phyloP scores from a whole-genome alignment of 2,329 filamentous ascomycete species.

The Zasmidium citrigriseum region DNA sequence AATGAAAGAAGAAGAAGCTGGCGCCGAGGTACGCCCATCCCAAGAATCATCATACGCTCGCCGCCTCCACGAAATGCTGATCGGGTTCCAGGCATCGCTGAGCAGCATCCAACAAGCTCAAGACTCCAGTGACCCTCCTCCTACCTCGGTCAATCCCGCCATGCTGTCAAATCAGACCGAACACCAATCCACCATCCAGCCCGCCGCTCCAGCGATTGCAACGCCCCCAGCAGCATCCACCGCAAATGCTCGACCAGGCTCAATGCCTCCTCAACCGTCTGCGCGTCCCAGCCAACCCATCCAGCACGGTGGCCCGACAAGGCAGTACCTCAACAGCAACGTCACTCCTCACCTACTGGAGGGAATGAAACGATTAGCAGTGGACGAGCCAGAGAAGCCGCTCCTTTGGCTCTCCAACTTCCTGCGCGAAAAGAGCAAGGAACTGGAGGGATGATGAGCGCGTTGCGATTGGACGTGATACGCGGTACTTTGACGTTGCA shows the following conservation, averaged over 20 bases:
- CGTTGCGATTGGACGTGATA: neutral
- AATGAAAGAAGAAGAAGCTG: slow-evolving; percentile 38
- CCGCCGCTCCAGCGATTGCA: slow-evolving; percentile 18
- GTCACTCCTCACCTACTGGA: slow-evolving; percentile 54
- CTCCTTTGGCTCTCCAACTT: slow-evolving; percentile 52
- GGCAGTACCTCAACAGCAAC: slow-evolving; percentile 52
- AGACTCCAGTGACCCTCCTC: slow-evolving; percentile 27
- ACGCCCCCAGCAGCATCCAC: slow-evolving; percentile 26
- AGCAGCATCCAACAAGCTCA: slow-evolving; percentile 20
- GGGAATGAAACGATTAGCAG: slow-evolving; percentile 53
- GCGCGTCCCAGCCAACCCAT: slow-evolving; percentile 40
- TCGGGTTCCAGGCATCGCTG: slow-evolving; percentile 16
- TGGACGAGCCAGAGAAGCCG: slow-evolving; percentile 54
- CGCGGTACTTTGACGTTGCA: neutral
- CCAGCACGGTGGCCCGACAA: slow-evolving; percentile 49
- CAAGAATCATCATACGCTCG: neutral
- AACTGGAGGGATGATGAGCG: slow-evolving; percentile 44
- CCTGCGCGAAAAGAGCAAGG: slow-evolving; percentile 48
- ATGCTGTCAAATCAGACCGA: slow-evolving; percentile 14
- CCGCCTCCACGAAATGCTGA: slow-evolving; percentile 6
- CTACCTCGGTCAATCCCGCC: slow-evolving; percentile 17
- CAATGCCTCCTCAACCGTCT: slow-evolving; percentile 34
- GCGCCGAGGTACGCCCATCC: slow-evolving; percentile 24
- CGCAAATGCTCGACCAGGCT: slow-evolving; percentile 26
- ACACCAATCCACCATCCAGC: slow-evolving; percentile 22